Base-by-base conservation (phyloP, 2,329 filamentous ascomycete species). In the Fusarium sp. region DNA sequence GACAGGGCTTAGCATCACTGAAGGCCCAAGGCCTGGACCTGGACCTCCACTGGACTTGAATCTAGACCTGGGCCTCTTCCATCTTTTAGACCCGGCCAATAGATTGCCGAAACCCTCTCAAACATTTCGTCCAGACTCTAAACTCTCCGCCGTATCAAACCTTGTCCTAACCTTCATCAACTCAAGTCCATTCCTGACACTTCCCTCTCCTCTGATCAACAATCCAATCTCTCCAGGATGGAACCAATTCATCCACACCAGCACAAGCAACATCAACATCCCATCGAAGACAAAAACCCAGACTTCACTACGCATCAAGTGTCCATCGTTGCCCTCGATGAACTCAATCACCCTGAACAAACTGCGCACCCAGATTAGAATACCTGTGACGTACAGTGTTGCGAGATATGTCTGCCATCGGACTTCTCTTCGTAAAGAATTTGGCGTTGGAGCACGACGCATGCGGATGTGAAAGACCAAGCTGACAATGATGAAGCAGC, bases 401-500 rank as follows among this genome's bases (percentile, higher is more conserved):
- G 46, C 38, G 29, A 79, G 74, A 62, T 78, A 76, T 51, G 63
- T 79, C 77, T 54, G 76, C 80, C 68, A 78, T 51, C 72, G 83
- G 14, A 79, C 63, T 42, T 16, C 15, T 72, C 30, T 6, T 66
- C 63, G 3, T 53, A 43, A 52, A 1, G 72, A 58, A 11, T 58
- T 62, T 2, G 18, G 12, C 6, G 68, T 74, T 5, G 72, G 75
- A 9, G 46, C 32, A 1, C 46, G 57, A 14, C 32, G 30, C 59
- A 78, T 70, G n/a, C 77, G 72, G 1, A 59, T 59, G 65, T 88
- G 83, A 71, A 88, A 88, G 1, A 84, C 64, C 2, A 80, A 71
- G 0, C 84, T 81, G 0, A 83, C 80, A 4, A 83, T 45, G 32
- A 88, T 78, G 71, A 90, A 90, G 54, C 87, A 78, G 8, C 80